Conservation (phyloP, 1,139 yeast genomes). For the Magnusiomyces ingens region DNA sequence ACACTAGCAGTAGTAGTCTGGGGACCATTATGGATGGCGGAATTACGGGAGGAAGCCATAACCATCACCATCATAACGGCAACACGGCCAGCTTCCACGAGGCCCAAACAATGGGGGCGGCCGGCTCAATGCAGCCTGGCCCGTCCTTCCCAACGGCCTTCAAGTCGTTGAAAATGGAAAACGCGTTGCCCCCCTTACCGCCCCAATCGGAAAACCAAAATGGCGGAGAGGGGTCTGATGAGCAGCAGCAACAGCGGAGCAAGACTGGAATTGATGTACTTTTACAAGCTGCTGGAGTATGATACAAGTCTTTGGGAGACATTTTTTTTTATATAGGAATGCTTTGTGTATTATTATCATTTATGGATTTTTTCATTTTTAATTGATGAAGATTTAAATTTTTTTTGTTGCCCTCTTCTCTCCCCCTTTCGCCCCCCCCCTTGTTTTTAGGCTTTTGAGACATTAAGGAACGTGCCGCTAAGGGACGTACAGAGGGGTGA, state of each 20-base stretch:
- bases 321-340: neutral
- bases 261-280: constrained; percentile 29
- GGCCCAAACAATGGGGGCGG: neutral
- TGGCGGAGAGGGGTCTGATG: neutral
- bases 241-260: neutral
- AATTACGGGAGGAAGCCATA: neutral
- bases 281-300: constrained; percentile 31
- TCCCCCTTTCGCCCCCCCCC: too few relatives aligned
- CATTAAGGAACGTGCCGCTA: too few relatives aligned
- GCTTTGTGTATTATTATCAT: neutral
- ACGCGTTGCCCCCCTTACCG: neutral
- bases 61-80: neutral
- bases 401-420: too few relatives aligned
- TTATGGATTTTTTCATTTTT: neutral
- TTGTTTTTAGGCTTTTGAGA: too few relatives aligned
- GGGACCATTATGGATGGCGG: neutral
- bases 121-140: too few relatives aligned
- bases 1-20: constrained; percentile 1
- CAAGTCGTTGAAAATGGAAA: too few relatives aligned
- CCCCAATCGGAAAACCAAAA: neutral
- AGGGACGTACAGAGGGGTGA: too few relatives aligned
- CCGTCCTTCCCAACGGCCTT: too few relatives aligned
- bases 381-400: neutral
- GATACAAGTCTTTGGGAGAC: neutral
- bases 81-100: neutral